Base-by-base conservation (phyloP, 208 protist genomes). In the Crithidia sp. region DNA sequence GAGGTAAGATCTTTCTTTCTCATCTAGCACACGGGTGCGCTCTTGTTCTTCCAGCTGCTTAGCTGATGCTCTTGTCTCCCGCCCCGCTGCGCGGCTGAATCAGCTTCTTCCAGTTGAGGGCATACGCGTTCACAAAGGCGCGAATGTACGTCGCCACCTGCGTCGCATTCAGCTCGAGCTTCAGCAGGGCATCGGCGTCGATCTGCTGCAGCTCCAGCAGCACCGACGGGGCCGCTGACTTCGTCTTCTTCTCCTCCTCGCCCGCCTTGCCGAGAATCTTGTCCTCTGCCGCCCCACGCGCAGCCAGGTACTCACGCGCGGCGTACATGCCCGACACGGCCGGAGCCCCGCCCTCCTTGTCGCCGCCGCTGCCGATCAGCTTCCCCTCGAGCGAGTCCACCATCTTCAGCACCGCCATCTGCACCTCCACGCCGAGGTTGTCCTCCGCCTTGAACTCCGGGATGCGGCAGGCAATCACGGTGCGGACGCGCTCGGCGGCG, bases 361-460 rank as follows among this genome's bases (percentile, higher is more conserved):
- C 82, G 17, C 76, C 76, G 7, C 77, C 79, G 49, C 64, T 57
- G 36, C 69, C 73, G 16, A 73, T 50, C 5, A 85, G 39, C 74
- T 72, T 86, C 43, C 50, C 79, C 76, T 94, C 67, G 8, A 95
- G 49, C 17, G 80, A 82, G 53, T 88, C 87, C 37, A 96, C 68
- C 79, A 82, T 76, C 66, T 86, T 82, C 49, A 94, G 67, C 28
- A 93, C 88, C 0, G 65, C 56, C 73, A 88, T 66, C 82, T 96
- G 91, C 81, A 96, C 91, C 44, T 75, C 84, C 19, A 96, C 91
- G 14, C 91, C 91, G 36, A 93, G 82, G 77, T 96, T 96, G 74
- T 96, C 91, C 72, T 96, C 91, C 73, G 92, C 84, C 83, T 96
- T 96, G 17, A 81, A 41, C 79, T 94, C 89, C 0, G 91, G 91